A percentile compares a stretch with the other conserved stretches of the same genome.
phyloP scores from a whole-genome alignment of 192 early-diverging fungal genomes.

The Coemansia sp. region DNA sequence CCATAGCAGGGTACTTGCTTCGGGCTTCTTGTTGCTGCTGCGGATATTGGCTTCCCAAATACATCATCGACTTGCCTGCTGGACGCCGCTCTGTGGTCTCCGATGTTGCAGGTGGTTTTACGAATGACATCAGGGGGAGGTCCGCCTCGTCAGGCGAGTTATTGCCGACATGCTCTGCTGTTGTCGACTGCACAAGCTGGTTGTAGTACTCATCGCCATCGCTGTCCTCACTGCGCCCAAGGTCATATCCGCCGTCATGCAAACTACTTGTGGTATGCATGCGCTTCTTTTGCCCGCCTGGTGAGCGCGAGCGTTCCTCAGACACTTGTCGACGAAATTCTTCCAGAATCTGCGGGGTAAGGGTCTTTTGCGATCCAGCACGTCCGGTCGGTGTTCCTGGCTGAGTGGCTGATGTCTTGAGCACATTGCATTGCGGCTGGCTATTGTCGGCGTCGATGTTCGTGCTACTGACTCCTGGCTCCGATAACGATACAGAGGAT shows the following conservation, averaged over 20 bases:
- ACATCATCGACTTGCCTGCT: not conserved
- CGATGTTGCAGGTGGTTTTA: not conserved
- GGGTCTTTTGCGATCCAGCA: slow-evolving; percentile 43
- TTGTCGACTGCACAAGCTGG: slow-evolving; percentile 23
- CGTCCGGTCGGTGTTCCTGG: slow-evolving; percentile 33
- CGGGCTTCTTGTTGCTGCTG: slow-evolving; percentile 2
- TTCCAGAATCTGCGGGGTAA: slow-evolving; percentile 50
- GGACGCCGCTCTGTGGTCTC: not conserved
- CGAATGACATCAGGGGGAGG: not conserved
- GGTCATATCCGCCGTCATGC: not conserved
- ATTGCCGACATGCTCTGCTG: not conserved
- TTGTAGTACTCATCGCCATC: slow-evolving; percentile 28
- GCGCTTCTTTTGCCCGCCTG: not conserved
- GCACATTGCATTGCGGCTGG: not conserved
- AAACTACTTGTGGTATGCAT: not conserved
- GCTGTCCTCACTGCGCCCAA: slow-evolving; percentile 12
- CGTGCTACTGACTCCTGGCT: not conserved
- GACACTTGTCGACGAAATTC: slow-evolving; percentile 31
- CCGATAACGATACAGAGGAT: slow-evolving; percentile 5
- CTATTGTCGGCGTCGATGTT: not conserved
- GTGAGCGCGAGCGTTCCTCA: slow-evolving; percentile 11
- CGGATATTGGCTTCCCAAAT: not conserved
- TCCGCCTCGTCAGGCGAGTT: not conserved
- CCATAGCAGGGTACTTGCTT: not conserved
- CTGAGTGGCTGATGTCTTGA: slow-evolving; percentile 17